phyloP scores from a whole-genome alignment of 2,329 filamentous ascomycete genomes.

The Camptophora hylomeconis region DNA sequence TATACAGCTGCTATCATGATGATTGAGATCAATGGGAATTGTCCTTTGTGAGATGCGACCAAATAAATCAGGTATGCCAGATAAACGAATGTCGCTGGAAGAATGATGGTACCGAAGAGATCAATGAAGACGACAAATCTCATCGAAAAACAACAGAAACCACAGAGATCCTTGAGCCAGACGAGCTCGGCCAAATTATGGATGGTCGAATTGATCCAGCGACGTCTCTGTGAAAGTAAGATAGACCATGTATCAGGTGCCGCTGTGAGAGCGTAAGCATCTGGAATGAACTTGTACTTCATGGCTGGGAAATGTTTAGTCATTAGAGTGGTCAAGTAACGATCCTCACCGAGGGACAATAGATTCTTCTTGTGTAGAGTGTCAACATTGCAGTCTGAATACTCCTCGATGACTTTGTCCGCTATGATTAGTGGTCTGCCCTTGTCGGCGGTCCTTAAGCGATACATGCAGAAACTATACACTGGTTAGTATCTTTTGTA shows the following conservation, averaged over 20 bases:
- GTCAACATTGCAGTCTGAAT: conserved; percentile 78
- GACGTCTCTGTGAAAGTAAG: conserved; percentile 88
- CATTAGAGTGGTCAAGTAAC: conserved; percentile 94
- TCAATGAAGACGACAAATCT: conserved; percentile 92
- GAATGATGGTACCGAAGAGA: conserved; percentile 80
- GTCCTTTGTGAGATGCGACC: conserved; percentile 54
- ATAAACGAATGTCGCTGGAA: conserved; percentile 79
- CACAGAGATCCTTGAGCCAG: conserved; percentile 83
- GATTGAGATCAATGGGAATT: conserved; percentile 76
- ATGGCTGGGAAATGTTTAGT: conserved; percentile 92
- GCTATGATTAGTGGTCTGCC: conserved; percentile 90
- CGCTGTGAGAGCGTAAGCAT: conserved; percentile 85
- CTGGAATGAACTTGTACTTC: conserved; percentile 90
- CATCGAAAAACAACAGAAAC: conserved; percentile 99
- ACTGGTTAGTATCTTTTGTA: conserved; percentile 24
- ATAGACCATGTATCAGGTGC: conserved; percentile 92
- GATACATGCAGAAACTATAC: conserved; percentile 94
- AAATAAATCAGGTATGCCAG: conserved; percentile 77
- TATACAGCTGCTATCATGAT: conserved; percentile 84
- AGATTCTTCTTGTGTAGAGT: conserved; percentile 94
- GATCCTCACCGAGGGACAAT: conserved; percentile 87
- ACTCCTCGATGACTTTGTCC: conserved; percentile 75
- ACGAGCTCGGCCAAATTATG: conserved; percentile 91
- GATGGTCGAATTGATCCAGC: conserved; percentile 98
- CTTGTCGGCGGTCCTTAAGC: conserved; percentile 82